Evolutionary conservation across 2,329 filamentous ascomycete genomes (phyloP).

Genomic region (Ceratocystiopsis brevicomis): DNA sequence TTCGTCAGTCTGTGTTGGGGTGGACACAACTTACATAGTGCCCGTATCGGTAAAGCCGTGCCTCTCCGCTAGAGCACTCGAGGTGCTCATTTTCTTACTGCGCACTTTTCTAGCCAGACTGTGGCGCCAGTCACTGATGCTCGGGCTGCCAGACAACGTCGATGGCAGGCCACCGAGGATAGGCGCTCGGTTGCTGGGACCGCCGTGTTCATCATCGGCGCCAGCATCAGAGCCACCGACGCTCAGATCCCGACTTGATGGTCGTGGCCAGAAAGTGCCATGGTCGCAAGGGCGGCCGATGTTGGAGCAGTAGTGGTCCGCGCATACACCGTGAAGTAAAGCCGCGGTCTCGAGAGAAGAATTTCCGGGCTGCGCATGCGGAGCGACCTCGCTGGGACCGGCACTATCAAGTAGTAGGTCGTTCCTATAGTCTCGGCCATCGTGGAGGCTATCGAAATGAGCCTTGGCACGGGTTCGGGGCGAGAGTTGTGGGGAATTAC

Average conservation of each 20-base stretch:
- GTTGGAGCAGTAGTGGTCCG: constrained; percentile 19
- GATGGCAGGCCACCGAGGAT: constrained; percentile 22
- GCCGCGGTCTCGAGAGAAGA: constrained; percentile 29
- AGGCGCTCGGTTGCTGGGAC: constrained; percentile 17
- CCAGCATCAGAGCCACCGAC: constrained; percentile 15
- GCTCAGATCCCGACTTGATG: constrained; percentile 27
- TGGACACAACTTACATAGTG: constrained; percentile 40
- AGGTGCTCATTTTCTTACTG: constrained; percentile 50
- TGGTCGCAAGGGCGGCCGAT: constrained; percentile 39
- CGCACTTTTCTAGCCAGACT: constrained; percentile 17
- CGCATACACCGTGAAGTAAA: constrained; percentile 22
- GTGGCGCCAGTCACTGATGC: constrained; percentile 26
- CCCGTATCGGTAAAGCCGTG: constrained; percentile 57
- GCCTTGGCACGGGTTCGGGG: constrained; percentile 4
- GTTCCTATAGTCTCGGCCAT: constrained; percentile 1
- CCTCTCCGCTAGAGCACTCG: constrained; percentile 48
- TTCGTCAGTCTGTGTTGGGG: background rate
- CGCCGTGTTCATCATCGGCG: constrained; percentile 16
- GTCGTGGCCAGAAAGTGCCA: constrained; percentile 57
- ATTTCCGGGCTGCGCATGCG: too few species aligned
- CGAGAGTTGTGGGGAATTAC: constrained; percentile 3
- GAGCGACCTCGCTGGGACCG: constrained; percentile 10
- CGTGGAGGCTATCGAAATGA: constrained; percentile 4
- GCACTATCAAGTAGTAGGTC: constrained; percentile 5
- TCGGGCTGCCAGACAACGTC: constrained; percentile 20